Conservation (phyloP, 192 early-diverging fungal species). For the Obelidium mucronatum region DNA sequence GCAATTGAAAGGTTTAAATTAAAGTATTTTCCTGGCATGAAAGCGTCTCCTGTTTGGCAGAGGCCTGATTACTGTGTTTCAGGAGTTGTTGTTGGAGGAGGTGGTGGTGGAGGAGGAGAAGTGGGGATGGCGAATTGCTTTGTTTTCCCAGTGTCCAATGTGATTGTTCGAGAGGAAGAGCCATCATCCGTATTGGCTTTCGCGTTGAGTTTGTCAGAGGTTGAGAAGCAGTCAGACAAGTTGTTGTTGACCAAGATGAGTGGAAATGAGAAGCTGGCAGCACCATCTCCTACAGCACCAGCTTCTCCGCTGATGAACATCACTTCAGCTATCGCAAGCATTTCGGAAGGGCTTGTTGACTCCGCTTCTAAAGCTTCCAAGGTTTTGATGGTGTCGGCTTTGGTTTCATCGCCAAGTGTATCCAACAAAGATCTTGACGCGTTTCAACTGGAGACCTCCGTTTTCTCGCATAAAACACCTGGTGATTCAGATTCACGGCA, state of each 20-base stretch:
- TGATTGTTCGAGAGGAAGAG: conserved; percentile 51
- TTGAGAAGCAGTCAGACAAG: neutral
- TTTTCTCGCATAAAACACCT: neutral
- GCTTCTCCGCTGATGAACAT: neutral
- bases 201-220: conserved; percentile 12
- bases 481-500: neutral
- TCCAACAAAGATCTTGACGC: neutral
- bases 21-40: neutral
- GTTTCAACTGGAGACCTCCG: neutral
- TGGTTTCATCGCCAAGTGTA: neutral
- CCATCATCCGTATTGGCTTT: conserved; percentile 55
- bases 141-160: conserved; percentile 30
- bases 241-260: neutral
- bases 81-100: too few species aligned
- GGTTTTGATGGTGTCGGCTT: neutral
- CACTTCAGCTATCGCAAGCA: neutral
- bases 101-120: conserved; percentile 47
- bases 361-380: neutral
- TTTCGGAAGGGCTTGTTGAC: neutral
- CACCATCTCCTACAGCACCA: neutral
- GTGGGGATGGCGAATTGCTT: conserved; percentile 58
- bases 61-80: neutral
- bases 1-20: neutral
- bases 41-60: neutral
- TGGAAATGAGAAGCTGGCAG: neutral